Evolutionary conservation across 345 rosid species (phyloP), one percentile per base, ranked within the genome.

Genomic region (Litchi chinensis): DNA sequence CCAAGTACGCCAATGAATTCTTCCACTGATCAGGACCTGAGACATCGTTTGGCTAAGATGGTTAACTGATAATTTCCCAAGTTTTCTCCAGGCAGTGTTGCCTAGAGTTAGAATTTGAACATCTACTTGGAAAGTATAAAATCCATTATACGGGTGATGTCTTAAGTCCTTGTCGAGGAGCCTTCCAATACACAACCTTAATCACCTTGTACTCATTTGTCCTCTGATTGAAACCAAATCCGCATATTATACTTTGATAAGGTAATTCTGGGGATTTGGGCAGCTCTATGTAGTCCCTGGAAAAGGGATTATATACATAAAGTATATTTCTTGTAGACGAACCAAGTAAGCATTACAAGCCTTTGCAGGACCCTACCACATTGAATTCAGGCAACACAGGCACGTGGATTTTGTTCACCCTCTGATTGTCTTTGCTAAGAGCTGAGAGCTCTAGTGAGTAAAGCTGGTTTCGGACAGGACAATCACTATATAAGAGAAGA

Each of bases 291-390:
- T 57, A 70, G 37, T 80, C 76, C n/a, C 86, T 37, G 18, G 85
- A 66, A 54, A 86, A 88, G 39, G 91, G 91, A 62, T 86, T 86
- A 76, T 82, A 85, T 0, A 82, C 52, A 57, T 44, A 82, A 37
- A 88, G 57, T 26, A 76, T 7, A 66, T 79, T 85, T 59, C 39
- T 71, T 76, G 68, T 80, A 0, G 79, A 28, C 3, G 80, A 75
- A 71, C 88, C 88, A 24, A 80, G 73, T 10, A 85, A 70, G 73
- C 88, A 85, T 2, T 85, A 79, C 67, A 89, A 67, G 37, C 90
- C 89, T 56, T 82, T 82, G 57, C 90, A 90, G 9, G 89, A 86
- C 8, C 88, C 93, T 10, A 88, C 82, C 64, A 85, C 82, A 8
- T 88, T 82, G 54, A 86, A 88, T 54, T 90, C 87, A 0, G 83